These are phyloP conservation scores for Cercophora sp. DNA, from an alignment of 495 filamentous ascomycete genomes.

Conservation along the genomic window DNA sequence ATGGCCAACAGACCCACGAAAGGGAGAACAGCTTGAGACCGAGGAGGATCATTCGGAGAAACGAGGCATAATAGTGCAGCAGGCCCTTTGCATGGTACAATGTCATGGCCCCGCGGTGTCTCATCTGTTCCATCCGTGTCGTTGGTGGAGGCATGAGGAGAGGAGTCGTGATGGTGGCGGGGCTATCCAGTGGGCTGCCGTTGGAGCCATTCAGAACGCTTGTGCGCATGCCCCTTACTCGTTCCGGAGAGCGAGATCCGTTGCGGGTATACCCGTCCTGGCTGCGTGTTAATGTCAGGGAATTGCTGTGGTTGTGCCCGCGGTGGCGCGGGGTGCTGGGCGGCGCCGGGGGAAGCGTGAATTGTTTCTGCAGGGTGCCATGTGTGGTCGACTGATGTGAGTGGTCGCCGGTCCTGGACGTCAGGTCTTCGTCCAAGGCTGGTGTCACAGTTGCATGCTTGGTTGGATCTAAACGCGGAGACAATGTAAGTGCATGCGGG, in stretches of 20 bases:
- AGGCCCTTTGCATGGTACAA: slow-evolving; percentile 24
- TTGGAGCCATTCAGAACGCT: slow-evolving; percentile 13
- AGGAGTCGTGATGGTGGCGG: slow-evolving; percentile 34
- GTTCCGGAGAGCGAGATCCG: slow-evolving; percentile 27
- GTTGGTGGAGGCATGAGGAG: slow-evolving; percentile 59
- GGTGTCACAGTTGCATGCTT: slow-evolving; percentile 35
- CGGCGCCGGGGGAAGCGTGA: slow-evolving; percentile 2
- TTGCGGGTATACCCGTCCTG: slow-evolving; percentile 29
- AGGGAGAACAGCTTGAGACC: slow-evolving; percentile 39
- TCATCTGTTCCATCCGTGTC: slow-evolving; percentile 34
- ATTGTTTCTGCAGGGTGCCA: slow-evolving; percentile 29
- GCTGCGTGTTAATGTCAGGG: slow-evolving; percentile 31
- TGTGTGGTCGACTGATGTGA: slow-evolving; percentile 25
- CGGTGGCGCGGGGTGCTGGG: slow-evolving; percentile 29
- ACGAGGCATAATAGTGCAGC: slow-evolving; percentile 18
- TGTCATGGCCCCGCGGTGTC: slow-evolving; percentile 29
- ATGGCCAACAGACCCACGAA: slow-evolving; percentile 43
- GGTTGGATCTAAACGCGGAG: slow-evolving; percentile 27
- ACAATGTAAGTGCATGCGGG: not conserved
- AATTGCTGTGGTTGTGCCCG: slow-evolving; percentile 19
- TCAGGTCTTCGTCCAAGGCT: slow-evolving; percentile 28
- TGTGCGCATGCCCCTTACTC: slow-evolving; percentile 17
- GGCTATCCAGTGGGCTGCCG: slow-evolving; percentile 26
- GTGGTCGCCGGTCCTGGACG: slow-evolving; percentile 20
- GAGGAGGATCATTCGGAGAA: slow-evolving; percentile 34